Evolutionary conservation across 2,329 filamentous ascomycete species (phyloP).

Genomic region (Fusarium drepaniforme): DNA sequence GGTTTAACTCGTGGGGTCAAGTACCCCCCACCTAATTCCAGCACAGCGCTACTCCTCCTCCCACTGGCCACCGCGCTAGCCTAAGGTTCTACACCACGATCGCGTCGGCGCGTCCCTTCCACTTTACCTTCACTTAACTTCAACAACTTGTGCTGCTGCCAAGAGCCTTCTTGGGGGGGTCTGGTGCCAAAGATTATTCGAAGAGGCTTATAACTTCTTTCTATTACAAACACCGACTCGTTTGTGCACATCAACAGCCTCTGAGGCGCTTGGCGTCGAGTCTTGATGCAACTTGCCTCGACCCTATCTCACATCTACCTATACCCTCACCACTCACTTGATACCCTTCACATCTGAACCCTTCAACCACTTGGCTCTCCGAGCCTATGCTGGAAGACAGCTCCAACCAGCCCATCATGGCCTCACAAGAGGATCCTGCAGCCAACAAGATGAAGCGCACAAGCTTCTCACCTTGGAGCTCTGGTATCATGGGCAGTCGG

Average conservation of each 20-base stretch:
- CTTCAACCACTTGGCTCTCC: not conserved
- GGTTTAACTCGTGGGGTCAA: not conserved
- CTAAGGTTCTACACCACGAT: not conserved
- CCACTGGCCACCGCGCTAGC: slow-evolving; percentile 7
- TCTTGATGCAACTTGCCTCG: not conserved
- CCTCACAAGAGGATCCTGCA: slow-evolving; percentile 10
- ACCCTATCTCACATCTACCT: not conserved
- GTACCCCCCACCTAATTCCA: slow-evolving; percentile 21
- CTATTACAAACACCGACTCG: no score
- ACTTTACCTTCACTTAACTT: slow-evolving; percentile 8
- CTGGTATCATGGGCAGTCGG: slow-evolving; percentile 20
- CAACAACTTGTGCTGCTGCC: not conserved
- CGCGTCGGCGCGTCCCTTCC: slow-evolving; percentile 39
- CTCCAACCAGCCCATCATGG: slow-evolving; percentile 2
- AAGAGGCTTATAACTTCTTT: not conserved
- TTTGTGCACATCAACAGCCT: not conserved
- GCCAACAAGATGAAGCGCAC: slow-evolving; percentile 29
- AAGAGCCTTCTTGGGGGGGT: not conserved
- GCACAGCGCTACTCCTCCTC: slow-evolving; percentile 12
- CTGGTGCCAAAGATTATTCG: not conserved
- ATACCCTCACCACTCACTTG: not conserved
- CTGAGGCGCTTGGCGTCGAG: not conserved
- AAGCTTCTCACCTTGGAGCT: slow-evolving; percentile 33
- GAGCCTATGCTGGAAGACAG: slow-evolving; percentile 14
- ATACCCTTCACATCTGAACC: not conserved